Percentiles rank a stretch among this genome's conserved stretches.
phyloP scores from a whole-genome alignment of 768 basidiomycete genomes.

The Panus rudis region DNA sequence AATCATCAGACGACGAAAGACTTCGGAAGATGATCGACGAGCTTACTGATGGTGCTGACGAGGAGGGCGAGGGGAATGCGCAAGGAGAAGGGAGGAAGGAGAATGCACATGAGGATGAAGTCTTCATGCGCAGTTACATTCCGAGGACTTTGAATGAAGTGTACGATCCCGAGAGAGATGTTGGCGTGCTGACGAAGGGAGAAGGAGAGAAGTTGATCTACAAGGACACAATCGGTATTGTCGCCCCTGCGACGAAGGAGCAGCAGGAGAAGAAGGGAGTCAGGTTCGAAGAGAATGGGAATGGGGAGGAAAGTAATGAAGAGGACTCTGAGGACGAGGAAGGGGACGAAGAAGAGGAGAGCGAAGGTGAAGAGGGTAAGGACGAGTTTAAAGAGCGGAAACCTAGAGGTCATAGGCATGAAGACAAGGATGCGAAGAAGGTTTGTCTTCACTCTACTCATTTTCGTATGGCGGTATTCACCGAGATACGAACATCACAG shows the following conservation, averaged over 20 bases:
- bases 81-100: constrained; percentile 7
- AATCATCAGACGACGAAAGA: constrained; percentile 18
- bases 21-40: constrained; percentile 42
- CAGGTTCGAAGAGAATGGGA: constrained; percentile 12
- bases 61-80: constrained; percentile 4
- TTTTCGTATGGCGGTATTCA: constrained; percentile 1
- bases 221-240: constrained; percentile 76
- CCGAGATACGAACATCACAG: constrained; percentile 31
- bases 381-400: constrained; percentile 38
- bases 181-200: constrained; percentile 65
- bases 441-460: constrained; percentile 32
- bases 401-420: constrained; percentile 85
- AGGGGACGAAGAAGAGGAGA: constrained; percentile 28
- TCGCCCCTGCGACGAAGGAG: constrained; percentile 31
- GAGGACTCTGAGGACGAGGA: constrained; percentile 25
- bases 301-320: constrained; percentile 10
- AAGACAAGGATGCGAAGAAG: constrained; percentile 89
- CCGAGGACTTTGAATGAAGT: constrained; percentile 90
- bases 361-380: constrained; percentile 30
- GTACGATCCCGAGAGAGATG: constrained; percentile 91
- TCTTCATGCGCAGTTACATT: constrained; percentile 89
- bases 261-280: constrained; percentile 8
- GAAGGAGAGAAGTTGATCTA: constrained; percentile 77
- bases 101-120: constrained; percentile 78
- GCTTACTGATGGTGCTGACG: constrained; percentile 11